Conservation (phyloP, 1,284 basidiomycete genomes). For the Butyriboletus appendiculatus region DNA sequence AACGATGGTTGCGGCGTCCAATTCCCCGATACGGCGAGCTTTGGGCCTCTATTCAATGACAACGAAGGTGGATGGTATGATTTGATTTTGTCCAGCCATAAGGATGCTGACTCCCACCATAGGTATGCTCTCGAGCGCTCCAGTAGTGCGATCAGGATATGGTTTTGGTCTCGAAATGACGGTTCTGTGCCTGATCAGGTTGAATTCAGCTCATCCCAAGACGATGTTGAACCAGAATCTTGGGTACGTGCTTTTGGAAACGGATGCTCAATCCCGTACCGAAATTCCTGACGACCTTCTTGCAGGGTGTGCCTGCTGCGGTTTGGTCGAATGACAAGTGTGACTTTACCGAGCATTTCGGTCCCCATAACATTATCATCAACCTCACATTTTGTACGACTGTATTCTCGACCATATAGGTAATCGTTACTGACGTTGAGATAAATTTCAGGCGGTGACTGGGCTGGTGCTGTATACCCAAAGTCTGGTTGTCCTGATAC, state of each 20-base stretch:
- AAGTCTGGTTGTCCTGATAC: conserved; percentile 36
- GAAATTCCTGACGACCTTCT: background rate
- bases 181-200: conserved; percentile 20
- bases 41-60: conserved; percentile 42
- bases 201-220: background rate
- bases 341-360: conserved; percentile 32
- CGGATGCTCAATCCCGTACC: background rate
- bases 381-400: conserved; percentile 40
- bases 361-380: conserved; percentile 41
- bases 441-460: conserved; percentile 38
- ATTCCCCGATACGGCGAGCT: conserved; percentile 33
- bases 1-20: conserved; percentile 50
- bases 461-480: conserved; percentile 39
- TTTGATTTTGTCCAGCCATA: background rate
- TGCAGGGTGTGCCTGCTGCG: conserved; percentile 38
- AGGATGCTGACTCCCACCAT: conserved; percentile 4
- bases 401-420: background rate
- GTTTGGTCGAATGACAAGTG: conserved; percentile 37
- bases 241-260: conserved; percentile 21
- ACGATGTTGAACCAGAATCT: conserved; percentile 14
- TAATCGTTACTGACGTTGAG: background rate
- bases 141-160: conserved; percentile 17
- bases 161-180: conserved; percentile 24
- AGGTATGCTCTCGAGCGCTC: conserved; percentile 31
- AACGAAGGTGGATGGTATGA: conserved; percentile 41